Conservation (phyloP, 306 rosid species). For the Ceratonia siliqua region DNA sequence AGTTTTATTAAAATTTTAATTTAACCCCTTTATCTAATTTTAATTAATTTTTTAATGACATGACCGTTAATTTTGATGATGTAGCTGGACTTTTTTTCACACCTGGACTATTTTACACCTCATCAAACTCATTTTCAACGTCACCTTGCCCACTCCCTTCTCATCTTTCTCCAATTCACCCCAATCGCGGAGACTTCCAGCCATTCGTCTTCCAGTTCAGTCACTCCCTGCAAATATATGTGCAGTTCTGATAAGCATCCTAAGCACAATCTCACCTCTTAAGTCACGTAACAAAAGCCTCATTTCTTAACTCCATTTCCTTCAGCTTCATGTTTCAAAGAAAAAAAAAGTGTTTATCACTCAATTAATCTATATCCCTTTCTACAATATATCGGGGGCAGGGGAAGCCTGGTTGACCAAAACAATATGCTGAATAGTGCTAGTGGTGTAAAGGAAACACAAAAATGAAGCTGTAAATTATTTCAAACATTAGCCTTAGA, state of each 20-base stretch:
- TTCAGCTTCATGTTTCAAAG: not conserved
- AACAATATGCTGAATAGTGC: not conserved
- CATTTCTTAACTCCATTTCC: not conserved
- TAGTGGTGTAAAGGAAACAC: not conserved
- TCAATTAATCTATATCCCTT: not conserved
- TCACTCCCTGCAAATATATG: not conserved
- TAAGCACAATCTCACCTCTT: not conserved
- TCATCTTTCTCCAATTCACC: too few relatives aligned
- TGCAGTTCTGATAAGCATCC: not conserved
- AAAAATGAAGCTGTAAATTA: not conserved
- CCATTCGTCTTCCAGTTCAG: too few relatives aligned
- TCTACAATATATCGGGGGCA: not conserved
- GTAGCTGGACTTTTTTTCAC: too few relatives aligned
- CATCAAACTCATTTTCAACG: too few relatives aligned
- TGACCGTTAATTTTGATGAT: too few relatives aligned
- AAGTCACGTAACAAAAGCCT: not conserved
- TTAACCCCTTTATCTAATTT: too few relatives aligned
- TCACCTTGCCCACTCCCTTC: too few relatives aligned
- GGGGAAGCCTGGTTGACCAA: not conserved
- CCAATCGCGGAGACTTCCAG: too few relatives aligned
- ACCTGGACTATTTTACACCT: too few relatives aligned
- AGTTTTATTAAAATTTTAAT: too few relatives aligned
- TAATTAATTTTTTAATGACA: too few relatives aligned
- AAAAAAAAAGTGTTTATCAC: not conserved
- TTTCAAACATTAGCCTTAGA: slow-evolving; percentile 44